Evolutionary conservation across 2,329 filamentous ascomycete genomes (phyloP).

Genomic region (Pseudogymnoascus sp.): DNA sequence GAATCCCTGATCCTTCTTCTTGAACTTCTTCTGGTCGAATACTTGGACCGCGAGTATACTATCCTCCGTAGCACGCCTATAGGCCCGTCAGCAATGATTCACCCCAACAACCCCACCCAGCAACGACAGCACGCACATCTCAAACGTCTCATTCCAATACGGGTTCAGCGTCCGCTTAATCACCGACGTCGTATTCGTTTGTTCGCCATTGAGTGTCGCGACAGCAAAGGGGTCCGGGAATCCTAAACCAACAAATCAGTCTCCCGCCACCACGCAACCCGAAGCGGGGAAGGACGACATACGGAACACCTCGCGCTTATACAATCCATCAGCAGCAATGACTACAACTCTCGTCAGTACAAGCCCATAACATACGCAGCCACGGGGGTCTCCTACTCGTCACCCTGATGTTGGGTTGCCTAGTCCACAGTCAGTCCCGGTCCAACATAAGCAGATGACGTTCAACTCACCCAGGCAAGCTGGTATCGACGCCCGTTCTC

Average conservation of each 20-base stretch:
- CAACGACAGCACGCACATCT: conserved; percentile 61
- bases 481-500: conserved; percentile 45
- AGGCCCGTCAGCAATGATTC: conserved; percentile 20
- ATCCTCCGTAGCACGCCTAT: conserved; percentile 81
- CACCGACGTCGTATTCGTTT: conserved; percentile 95
- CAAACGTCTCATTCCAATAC: conserved; percentile 99
- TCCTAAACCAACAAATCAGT: conserved; percentile 44
- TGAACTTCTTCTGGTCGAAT: conserved; percentile 99
- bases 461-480: conserved; percentile 49
- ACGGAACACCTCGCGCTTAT: conserved; percentile 99
- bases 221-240: conserved; percentile 98
- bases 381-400: conserved; percentile 57
- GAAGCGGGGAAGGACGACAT: conserved; percentile 37
- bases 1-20: conserved; percentile 99
- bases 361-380: not conserved
- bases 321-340: conserved; percentile 95
- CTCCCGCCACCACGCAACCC: conserved; percentile 26
- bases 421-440: conserved; percentile 31
- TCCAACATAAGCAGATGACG: conserved; percentile 10
- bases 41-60: conserved; percentile 97
- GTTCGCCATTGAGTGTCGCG: conserved; percentile 92
- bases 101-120: not conserved
- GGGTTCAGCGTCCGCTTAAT: conserved; percentile 97
- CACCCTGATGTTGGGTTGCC: conserved; percentile 80
- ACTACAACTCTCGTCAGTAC: conserved; percentile 51